These are phyloP conservation scores for Orychophragmus violaceus DNA, from an alignment of 345 rosid species.

Conservation along the genomic window DNA sequence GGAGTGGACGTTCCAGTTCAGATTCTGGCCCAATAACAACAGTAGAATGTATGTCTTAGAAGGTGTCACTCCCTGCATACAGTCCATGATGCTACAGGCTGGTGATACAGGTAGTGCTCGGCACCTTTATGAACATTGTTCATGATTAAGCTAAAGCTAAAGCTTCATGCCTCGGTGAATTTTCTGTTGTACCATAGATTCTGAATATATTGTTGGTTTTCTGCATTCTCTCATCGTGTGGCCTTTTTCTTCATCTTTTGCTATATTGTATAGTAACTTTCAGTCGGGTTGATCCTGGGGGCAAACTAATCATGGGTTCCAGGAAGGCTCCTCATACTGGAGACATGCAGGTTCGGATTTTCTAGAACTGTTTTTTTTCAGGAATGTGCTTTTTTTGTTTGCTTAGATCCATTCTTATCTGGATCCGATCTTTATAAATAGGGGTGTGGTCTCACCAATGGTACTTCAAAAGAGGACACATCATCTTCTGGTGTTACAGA, in stretches of 20 bases:
- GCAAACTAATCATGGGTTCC: conserved; percentile 72
- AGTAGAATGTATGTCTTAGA: conserved; percentile 98
- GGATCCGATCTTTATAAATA: conserved; percentile 25
- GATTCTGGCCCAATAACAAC: conserved; percentile 99
- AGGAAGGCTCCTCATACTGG: conserved; percentile 54
- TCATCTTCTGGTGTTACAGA: conserved; percentile 46
- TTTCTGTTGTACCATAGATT: too few relatives aligned
- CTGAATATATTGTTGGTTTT: not conserved
- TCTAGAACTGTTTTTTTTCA: not conserved
- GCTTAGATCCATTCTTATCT: not conserved
- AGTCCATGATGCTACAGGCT: conserved; percentile 81
- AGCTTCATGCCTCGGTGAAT: too few relatives aligned
- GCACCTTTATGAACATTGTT: not conserved
- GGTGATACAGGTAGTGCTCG: conserved; percentile 72
- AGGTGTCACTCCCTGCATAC: conserved; percentile 98
- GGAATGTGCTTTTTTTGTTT: not conserved
- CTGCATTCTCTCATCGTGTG: not conserved
- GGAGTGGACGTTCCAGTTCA: conserved; percentile 96
- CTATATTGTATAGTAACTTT: conserved; percentile 68
- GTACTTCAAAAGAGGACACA: conserved; percentile 43
- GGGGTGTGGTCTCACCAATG: conserved; percentile 39
- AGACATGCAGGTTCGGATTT: conserved; percentile 47
- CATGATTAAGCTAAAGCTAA: too few relatives aligned
- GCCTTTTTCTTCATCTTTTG: not conserved
- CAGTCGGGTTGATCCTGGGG: conserved; percentile 81